A percentile compares a stretch with the other conserved stretches of the same genome.
Conservation (phyloP, 2,329 filamentous ascomycete genomes). For the Ciborinia camelliae region DNA sequence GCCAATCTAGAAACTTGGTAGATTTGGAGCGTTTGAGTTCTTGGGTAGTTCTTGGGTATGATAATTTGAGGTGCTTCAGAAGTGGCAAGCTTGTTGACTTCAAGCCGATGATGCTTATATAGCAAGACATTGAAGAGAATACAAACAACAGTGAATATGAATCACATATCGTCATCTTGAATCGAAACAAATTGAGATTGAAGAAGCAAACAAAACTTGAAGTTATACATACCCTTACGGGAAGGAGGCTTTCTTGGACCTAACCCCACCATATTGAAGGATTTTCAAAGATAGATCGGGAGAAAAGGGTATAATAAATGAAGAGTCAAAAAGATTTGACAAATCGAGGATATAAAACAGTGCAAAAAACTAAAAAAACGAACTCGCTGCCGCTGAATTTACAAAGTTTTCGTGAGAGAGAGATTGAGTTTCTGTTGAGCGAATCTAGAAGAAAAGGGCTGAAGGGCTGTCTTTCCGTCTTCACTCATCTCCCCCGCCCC, state of each 20-base stretch:
- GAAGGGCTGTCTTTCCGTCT: neutral
- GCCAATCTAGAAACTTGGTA: neutral
- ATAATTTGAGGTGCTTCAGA: neutral
- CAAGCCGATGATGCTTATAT: neutral
- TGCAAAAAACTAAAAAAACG: neutral
- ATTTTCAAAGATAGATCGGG: slow-evolving; percentile 15
- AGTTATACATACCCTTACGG: slow-evolving; percentile 66
- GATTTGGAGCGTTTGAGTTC: neutral
- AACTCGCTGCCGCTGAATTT: neutral
- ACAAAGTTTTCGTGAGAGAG: neutral
- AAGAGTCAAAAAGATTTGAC: neutral
- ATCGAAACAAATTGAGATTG: neutral
- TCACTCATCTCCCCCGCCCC: neutral
- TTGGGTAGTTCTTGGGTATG: too few relatives aligned
- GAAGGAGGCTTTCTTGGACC: slow-evolving; percentile 62
- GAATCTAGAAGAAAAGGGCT: neutral
- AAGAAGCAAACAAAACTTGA: neutral
- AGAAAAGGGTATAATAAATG: neutral
- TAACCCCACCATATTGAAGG: slow-evolving; percentile 56
- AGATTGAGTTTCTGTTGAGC: slow-evolving; percentile 2
- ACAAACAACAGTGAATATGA: neutral
- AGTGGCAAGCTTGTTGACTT: neutral
- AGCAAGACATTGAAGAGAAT: neutral
- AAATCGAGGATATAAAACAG: neutral
- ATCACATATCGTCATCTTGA: neutral